A percentile compares a stretch with the other conserved stretches of the same genome.
phyloP scores from a whole-genome alignment of 164 flowering plant species.

The Protea cynaroides region DNA sequence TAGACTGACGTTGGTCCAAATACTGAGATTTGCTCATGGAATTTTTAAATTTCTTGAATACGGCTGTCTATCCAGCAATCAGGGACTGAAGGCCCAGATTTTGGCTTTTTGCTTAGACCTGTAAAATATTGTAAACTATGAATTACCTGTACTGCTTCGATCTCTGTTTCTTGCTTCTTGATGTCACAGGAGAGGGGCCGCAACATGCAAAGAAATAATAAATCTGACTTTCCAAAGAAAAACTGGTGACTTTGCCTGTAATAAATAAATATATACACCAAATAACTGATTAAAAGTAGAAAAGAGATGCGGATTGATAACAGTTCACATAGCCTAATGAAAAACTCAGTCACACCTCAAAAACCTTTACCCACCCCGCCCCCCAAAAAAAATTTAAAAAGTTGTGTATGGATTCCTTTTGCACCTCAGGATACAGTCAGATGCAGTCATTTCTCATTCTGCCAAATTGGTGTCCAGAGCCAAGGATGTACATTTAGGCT shows the following conservation, averaged over 20 bases:
- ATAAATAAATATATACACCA: not conserved
- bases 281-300: not conserved
- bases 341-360: too few relatives aligned
- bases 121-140: too few relatives aligned
- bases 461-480: not conserved
- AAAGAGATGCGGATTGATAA: not conserved
- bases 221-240: slow-evolving; percentile 63
- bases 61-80: slow-evolving; percentile 17
- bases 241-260: slow-evolving; percentile 57
- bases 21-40: not conserved
- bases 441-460: not conserved
- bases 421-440: not conserved
- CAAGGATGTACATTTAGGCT: too few relatives aligned
- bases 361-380: too few relatives aligned
- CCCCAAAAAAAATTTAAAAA: too few relatives aligned
- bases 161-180: slow-evolving; percentile 55
- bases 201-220: slow-evolving; percentile 68
- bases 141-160: too few relatives aligned
- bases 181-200: slow-evolving; percentile 48
- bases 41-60: too few relatives aligned
- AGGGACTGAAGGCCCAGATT: too few relatives aligned
- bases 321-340: too few relatives aligned
- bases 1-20: too few relatives aligned
- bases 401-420: too few relatives aligned
- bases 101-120: too few relatives aligned